Percentiles rank a stretch among this genome's conserved stretches.
These are phyloP conservation scores for Aureobasidium namibiae DNA, from an alignment of 2,329 filamentous ascomycete species.

Conservation along the genomic window DNA sequence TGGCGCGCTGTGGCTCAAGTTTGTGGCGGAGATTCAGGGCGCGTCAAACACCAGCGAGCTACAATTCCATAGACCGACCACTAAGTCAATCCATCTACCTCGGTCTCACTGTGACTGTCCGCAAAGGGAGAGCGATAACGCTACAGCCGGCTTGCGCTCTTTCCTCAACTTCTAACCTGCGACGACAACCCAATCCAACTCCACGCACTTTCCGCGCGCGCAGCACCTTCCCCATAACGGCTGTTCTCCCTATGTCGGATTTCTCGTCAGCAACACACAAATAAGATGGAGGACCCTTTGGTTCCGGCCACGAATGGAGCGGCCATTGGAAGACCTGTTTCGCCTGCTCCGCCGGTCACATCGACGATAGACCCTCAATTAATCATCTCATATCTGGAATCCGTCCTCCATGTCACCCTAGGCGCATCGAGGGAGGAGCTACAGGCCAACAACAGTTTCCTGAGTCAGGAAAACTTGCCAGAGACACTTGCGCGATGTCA, in stretches of 20 bases:
- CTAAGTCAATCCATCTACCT: neutral
- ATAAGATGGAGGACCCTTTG: constrained; percentile 30
- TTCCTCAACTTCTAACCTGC: neutral
- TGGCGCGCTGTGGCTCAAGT: neutral
- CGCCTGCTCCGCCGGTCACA: constrained; percentile 19
- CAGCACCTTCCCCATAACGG: neutral
- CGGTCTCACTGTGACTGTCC: neutral
- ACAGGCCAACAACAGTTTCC: constrained; percentile 69
- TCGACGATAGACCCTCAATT: constrained; percentile 35
- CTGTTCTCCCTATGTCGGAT: constrained; percentile 5
- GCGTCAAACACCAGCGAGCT: neutral
- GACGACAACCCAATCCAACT: neutral
- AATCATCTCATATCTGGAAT: constrained; percentile 41
- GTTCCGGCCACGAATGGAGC: constrained; percentile 28
- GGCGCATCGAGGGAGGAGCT: constrained; percentile 62
- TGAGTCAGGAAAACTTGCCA: constrained; percentile 61
- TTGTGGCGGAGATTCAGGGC: constrained; percentile 4
- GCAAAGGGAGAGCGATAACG: neutral
- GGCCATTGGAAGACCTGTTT: constrained; percentile 23
- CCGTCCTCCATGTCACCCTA: constrained; percentile 40
- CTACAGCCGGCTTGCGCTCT: neutral
- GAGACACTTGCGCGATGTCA: constrained; percentile 83
- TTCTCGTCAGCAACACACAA: neutral
- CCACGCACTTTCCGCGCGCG: neutral
- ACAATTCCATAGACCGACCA: neutral